phyloP scores from a whole-genome alignment of 1,284 basidiomycete genomes.

The Ustilago sp. region DNA sequence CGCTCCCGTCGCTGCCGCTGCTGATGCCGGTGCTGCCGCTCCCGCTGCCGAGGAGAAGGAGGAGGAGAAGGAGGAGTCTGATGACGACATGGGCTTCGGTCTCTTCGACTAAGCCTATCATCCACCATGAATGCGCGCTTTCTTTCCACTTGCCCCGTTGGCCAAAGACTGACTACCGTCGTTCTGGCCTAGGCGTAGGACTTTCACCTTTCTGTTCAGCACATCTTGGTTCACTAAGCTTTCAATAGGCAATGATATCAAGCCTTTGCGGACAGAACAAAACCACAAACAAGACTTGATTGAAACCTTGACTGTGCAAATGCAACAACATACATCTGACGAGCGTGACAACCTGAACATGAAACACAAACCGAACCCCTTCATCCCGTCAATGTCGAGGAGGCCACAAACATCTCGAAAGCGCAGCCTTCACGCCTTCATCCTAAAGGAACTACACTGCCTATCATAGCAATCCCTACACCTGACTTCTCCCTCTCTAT shows the following conservation, averaged over 20 bases:
- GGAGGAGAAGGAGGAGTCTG: conserved; percentile 78
- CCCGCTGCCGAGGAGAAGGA: conserved; percentile 73
- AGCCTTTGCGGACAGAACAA: conserved; percentile 1
- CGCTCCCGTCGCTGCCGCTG: conserved; percentile 76
- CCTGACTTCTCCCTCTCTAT: conserved; percentile 47
- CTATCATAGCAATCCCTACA: conserved; percentile 56
- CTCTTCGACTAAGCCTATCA: conserved; percentile 81
- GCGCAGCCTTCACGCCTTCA: conserved; percentile 6
- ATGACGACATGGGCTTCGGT: conserved; percentile 72
- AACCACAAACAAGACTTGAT: not conserved
- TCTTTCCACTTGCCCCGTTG: not conserved
- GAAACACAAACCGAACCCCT: not conserved
- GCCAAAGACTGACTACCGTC: conserved; percentile 5
- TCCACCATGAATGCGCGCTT: not conserved
- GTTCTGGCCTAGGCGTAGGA: not conserved
- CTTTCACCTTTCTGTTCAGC: not conserved
- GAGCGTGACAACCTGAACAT: not conserved
- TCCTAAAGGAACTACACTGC: conserved; percentile 24
- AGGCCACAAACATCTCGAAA: not conserved
- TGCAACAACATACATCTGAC: not conserved
- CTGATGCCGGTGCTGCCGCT: conserved; percentile 74
- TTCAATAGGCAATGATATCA: conserved; percentile 1
- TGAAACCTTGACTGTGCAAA: not conserved
- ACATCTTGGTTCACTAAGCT: not conserved
- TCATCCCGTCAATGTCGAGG: not conserved